These are phyloP conservation scores for Penicillium sp. DNA, from an alignment of 2,329 filamentous ascomycete species.

Conservation along the genomic window DNA sequence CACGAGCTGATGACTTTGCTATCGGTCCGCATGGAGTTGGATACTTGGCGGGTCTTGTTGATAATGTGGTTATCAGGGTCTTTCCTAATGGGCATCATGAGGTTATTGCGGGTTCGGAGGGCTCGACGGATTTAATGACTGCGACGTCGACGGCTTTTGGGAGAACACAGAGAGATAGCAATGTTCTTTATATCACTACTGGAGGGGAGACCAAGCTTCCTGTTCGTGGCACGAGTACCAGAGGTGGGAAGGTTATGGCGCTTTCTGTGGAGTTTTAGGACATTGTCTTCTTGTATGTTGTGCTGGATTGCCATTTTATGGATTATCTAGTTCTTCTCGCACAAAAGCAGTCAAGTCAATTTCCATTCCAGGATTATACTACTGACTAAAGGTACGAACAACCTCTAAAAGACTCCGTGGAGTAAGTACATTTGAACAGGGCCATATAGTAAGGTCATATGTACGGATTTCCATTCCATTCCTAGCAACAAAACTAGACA, in stretches of 20 bases:
- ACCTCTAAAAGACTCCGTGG: no score
- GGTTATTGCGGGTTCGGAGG: slow-evolving; percentile 6
- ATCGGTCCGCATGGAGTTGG: slow-evolving; percentile 12
- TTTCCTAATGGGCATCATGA: neutral
- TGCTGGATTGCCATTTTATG: neutral
- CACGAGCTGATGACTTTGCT: slow-evolving; percentile 19
- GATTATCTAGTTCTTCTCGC: neutral
- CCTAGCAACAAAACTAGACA: slow-evolving; percentile 1
- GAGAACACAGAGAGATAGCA: slow-evolving; percentile 1
- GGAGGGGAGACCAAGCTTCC: slow-evolving; percentile 3
- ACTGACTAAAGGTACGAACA: neutral
- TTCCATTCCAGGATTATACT: neutral
- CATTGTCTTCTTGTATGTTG: neutral
- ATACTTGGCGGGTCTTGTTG: slow-evolving; percentile 16
- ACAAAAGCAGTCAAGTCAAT: neutral
- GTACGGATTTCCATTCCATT: slow-evolving; percentile 3
- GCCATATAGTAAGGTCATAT: neutral
- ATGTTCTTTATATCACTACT: slow-evolving; percentile 17
- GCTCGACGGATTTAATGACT: slow-evolving; percentile 14
- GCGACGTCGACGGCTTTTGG: slow-evolving; percentile 18
- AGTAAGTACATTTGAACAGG: no score
- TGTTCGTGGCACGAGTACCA: neutral
- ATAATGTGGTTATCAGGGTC: slow-evolving; percentile 13
- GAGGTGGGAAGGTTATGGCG: slow-evolving; percentile 6
- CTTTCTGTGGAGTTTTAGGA: neutral